phyloP scores from a whole-genome alignment of 257 asterid genomes.

The Salvia hispanica region DNA sequence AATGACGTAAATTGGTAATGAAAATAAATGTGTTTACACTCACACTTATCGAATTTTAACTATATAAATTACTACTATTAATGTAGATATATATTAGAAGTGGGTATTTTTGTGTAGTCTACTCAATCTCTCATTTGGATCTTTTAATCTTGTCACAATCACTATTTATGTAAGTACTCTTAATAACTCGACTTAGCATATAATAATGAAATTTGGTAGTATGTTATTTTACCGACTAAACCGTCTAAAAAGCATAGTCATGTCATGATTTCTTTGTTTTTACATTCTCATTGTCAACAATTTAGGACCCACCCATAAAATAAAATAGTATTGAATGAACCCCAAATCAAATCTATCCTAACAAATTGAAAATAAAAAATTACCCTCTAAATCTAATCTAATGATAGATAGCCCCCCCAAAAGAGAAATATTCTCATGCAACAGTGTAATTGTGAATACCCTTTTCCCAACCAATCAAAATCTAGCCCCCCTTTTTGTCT shows the following conservation, averaged over 20 bases:
- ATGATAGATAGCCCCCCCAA: neutral
- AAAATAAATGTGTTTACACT: too few relatives aligned
- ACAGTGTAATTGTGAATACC: constrained; percentile 16
- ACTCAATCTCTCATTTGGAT: too few relatives aligned
- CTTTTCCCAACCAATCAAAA: constrained; percentile 22
- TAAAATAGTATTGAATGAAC: neutral
- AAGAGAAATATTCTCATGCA: constrained; percentile 2
- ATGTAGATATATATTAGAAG: too few relatives aligned
- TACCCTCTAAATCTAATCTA: constrained; percentile 22
- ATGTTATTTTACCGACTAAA: too few relatives aligned
- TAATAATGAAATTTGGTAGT: too few relatives aligned
- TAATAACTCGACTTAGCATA: too few relatives aligned
- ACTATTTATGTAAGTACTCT: too few relatives aligned
- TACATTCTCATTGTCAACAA: neutral
- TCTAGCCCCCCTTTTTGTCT: constrained; percentile 35
- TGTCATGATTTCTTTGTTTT: neutral
- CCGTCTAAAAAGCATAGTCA: neutral
- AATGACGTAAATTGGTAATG: too few relatives aligned
- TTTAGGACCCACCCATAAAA: constrained; percentile 23
- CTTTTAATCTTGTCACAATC: too few relatives aligned
- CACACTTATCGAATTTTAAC: too few relatives aligned
- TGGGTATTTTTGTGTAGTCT: too few relatives aligned
- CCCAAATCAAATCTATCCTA: constrained; percentile 25
- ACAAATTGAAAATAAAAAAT: constrained; percentile 21
- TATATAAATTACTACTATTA: too few relatives aligned